Conservation (phyloP, 345 rosid species). For the Pistacia integerrima region DNA sequence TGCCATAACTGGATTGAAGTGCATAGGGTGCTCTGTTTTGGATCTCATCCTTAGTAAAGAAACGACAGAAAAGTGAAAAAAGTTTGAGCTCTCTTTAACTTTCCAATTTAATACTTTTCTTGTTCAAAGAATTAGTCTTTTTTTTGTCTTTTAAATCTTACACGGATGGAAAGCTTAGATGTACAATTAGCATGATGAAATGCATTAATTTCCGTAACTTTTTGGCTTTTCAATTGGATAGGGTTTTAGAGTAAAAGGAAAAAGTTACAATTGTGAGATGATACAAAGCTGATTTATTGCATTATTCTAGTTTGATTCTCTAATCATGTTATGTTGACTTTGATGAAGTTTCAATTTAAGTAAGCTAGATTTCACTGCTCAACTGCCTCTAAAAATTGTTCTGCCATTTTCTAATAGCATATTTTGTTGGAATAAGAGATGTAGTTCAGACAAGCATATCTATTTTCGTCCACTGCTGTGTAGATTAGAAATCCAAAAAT, state of each 20-base stretch:
- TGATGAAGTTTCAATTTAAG: too few relatives aligned
- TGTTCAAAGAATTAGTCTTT: neutral
- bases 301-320: neutral
- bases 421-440: neutral
- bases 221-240: too few relatives aligned
- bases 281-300: too few relatives aligned
- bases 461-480: neutral
- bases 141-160: too few relatives aligned
- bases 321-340: constrained; percentile 4
- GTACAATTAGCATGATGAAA: too few relatives aligned
- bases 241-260: too few relatives aligned
- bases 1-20: neutral
- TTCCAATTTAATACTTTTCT: neutral
- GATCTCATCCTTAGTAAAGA: neutral
- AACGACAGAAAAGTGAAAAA: neutral
- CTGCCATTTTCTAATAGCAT: neutral
- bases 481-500: neutral
- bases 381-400: neutral
- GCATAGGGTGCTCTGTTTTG: neutral
- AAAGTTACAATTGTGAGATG: too few relatives aligned
- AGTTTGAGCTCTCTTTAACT: neutral
- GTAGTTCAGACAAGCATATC: neutral
- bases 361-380: too few relatives aligned
- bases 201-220: too few relatives aligned
- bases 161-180: too few relatives aligned